Conservation (phyloP, 495 filamentous ascomycete genomes). For the Neurospora pannonica region DNA sequence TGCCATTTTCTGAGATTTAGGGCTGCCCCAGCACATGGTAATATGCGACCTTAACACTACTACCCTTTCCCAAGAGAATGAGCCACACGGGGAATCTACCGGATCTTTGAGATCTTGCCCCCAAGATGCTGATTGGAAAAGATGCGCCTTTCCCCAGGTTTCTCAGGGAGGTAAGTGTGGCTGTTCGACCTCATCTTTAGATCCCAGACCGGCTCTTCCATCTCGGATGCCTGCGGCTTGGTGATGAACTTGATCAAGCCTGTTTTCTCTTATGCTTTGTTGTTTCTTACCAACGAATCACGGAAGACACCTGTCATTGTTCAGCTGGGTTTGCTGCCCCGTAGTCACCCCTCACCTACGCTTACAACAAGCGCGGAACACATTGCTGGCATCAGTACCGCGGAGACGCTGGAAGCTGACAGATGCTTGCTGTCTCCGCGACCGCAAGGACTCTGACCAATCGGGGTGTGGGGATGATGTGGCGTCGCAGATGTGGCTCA, state of each 20-base stretch:
- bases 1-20: background rate
- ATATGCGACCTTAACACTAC: background rate
- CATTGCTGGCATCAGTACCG: background rate
- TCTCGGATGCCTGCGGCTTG: background rate
- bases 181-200: background rate
- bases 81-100: background rate
- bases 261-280: background rate
- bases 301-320: background rate
- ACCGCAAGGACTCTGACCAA: background rate
- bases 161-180: background rate
- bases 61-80: background rate
- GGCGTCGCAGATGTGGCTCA: background rate
- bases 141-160: background rate
- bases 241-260: background rate
- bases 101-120: background rate
- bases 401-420: background rate
- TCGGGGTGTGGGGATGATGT: background rate
- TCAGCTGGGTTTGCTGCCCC: background rate
- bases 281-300: background rate
- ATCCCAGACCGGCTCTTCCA: background rate
- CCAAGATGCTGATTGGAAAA: background rate
- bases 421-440: background rate
- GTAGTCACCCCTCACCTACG: background rate
- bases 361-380: background rate
- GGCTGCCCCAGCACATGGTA: background rate